phyloP scores from a whole-genome alignment of 1,284 basidiomycete species.

The Lentinula novae-zelandiae region DNA sequence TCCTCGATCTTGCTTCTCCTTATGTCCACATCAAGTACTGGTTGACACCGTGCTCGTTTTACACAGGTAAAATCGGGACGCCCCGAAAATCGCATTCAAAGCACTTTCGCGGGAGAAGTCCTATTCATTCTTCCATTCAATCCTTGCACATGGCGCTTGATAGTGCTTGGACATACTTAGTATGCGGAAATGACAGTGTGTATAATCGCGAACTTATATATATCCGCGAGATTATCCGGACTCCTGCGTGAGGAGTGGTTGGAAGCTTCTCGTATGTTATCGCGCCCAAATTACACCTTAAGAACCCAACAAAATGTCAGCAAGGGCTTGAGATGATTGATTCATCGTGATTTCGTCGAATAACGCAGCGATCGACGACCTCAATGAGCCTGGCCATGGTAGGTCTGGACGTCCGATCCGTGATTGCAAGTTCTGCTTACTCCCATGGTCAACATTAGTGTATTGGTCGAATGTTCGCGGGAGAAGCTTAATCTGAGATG shows the following conservation, averaged over 20 bases:
- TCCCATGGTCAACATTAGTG: background rate
- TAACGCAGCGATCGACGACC: no score
- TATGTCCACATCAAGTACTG: background rate
- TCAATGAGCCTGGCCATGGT: background rate
- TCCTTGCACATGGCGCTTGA: background rate
- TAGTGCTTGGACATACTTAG: background rate
- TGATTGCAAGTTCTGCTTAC: background rate
- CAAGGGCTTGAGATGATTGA: background rate
- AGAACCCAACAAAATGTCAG: no score
- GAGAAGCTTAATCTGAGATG: background rate
- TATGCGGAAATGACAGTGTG: background rate
- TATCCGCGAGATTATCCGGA: background rate
- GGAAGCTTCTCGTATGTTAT: no score
- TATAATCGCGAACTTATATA: background rate
- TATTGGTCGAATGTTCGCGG: background rate
- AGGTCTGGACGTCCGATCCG: no score
- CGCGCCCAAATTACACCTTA: no score
- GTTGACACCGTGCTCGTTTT: background rate
- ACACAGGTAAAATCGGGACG: background rate
- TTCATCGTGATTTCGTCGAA: no score
- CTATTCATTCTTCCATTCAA: background rate
- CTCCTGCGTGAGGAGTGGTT: background rate
- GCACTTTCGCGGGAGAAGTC: constrained; percentile 6
- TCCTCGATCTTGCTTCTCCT: background rate
- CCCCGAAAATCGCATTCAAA: constrained; percentile 3